phyloP scores from a whole-genome alignment of 148 eudicot species.

The Camellia japonica region DNA sequence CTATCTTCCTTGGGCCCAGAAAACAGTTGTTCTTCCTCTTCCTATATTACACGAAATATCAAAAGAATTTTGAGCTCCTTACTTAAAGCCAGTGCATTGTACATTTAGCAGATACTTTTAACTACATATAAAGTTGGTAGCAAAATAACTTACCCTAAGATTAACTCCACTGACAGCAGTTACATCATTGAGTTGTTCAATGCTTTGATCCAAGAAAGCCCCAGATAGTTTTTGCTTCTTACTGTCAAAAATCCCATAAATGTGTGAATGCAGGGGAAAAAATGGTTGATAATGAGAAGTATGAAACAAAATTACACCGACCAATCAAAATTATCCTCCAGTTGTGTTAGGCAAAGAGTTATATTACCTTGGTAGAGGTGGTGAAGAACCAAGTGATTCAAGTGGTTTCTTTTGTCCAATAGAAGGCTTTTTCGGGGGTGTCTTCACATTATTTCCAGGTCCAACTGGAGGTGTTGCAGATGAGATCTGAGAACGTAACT shows the following conservation, averaged over 20 bases:
- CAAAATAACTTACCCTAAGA: slow-evolving; percentile 61
- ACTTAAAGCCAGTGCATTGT: not conserved
- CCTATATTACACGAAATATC: slow-evolving; percentile 36
- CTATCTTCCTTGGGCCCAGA: slow-evolving; percentile 83
- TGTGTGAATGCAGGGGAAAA: not conserved
- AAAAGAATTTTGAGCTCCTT: not conserved
- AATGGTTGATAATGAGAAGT: not conserved
- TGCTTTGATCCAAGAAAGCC: slow-evolving; percentile 77
- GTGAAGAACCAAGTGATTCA: slow-evolving; percentile 67
- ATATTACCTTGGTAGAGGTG: slow-evolving; percentile 69
- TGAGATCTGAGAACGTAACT: slow-evolving; percentile 50
- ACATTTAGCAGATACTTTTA: not conserved
- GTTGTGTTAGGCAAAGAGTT: slow-evolving; percentile 1
- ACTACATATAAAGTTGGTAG: not conserved
- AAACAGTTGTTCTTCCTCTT: slow-evolving; percentile 94
- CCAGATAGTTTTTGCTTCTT: slow-evolving; percentile 93
- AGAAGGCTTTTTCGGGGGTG: slow-evolving; percentile 58
- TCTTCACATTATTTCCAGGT: slow-evolving; percentile 49
- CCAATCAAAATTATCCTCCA: not conserved
- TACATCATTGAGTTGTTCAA: slow-evolving; percentile 97
- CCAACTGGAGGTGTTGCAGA: slow-evolving; percentile 38
- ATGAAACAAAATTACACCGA: not conserved
- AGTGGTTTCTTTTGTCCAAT: slow-evolving; percentile 76
- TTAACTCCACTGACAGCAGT: slow-evolving; percentile 97
- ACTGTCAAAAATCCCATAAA: slow-evolving; percentile 33